Conservation (phyloP, 1,139 yeast species). For the Pichia sp. region DNA sequence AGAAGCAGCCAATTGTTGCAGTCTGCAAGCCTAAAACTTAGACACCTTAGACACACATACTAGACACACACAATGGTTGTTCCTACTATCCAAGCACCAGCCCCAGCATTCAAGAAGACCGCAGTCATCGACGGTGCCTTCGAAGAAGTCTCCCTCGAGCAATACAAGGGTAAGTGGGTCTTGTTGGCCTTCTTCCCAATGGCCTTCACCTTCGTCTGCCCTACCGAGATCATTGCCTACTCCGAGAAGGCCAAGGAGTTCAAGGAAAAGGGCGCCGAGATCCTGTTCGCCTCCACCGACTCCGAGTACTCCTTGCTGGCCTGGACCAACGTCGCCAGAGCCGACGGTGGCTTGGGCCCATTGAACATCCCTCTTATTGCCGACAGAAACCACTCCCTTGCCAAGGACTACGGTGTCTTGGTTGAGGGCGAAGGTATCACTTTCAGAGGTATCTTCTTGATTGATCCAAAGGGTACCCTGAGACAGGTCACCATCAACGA, state of each 20-base stretch:
- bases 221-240: slow-evolving; percentile 98
- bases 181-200: slow-evolving; percentile 93
- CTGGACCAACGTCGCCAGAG: slow-evolving; percentile 95
- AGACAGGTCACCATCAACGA: slow-evolving; percentile 98
- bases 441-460: slow-evolving; percentile 94
- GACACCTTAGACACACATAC: neutral
- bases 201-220: slow-evolving; percentile 99
- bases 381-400: slow-evolving; percentile 92
- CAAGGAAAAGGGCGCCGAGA: slow-evolving; percentile 79
- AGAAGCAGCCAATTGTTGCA: too few species aligned
- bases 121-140: slow-evolving; percentile 95
- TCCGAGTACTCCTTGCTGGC: slow-evolving; percentile 96
- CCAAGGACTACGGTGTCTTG: slow-evolving; percentile 95
- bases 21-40: too few species aligned
- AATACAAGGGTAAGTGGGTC: slow-evolving; percentile 98
- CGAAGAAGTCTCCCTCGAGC: slow-evolving; percentile 90
- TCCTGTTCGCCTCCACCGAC: slow-evolving; percentile 95
- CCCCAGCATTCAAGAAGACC: slow-evolving; percentile 92
- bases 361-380: slow-evolving; percentile 91
- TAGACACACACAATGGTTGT: slow-evolving; percentile 47
- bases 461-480: slow-evolving; percentile 89
- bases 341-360: slow-evolving; percentile 97
- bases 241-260: slow-evolving; percentile 91
- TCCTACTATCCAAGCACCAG: slow-evolving; percentile 88
- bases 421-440: slow-evolving; percentile 95